Base-by-base conservation (phyloP, 2,329 filamentous ascomycete genomes). In the Exophiala oligosperma region DNA sequence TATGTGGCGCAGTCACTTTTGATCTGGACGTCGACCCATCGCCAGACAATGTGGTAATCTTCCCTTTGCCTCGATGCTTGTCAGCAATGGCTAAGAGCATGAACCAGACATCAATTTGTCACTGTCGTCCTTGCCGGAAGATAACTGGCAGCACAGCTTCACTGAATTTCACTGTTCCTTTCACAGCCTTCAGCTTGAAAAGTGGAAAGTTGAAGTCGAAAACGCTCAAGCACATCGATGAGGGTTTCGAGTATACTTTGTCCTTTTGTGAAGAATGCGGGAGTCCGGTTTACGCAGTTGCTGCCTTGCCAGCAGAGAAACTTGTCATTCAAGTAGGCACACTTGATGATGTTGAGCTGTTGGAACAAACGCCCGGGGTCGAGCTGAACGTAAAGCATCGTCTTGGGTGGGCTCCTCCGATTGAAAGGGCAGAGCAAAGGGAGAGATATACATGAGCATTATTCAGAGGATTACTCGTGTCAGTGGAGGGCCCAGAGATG, bases 341-440 rank as follows among this genome's bases (percentile, higher is more conserved):
- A 14, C 24, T 58, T 29, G 56, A 58, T 23, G 50, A 58, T 21
- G 32, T 43, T 4, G 56, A 26, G 12, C 49, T 35, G 2, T 26
- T 58, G 23, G 23, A 49, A 8, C 26, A 17, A 14, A 54, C 49
- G 6, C 56, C 56, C 6, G 44, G 12, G 3, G 17, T 17, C 2
- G 56, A 58, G 44, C 28, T 58, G n/a, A 58, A 58, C 28, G 32
- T 58, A 21, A 49, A 29, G 56, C 50, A 58, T 32, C 49, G 56
- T 14, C 38, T 54, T 24, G 24, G 17, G 17, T 58, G 56, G 56
- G 7, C 40, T 9, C 7, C n/a, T 1, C 46, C 23, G 32, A 44
- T 58, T 24, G 41, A 41, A 14, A 12, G 5, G 12, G 56, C 56
- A 3, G 49, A 23, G 29, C 61, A 37, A 47, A 47, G 11, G 44